phyloP scores from a whole-genome alignment of 148 eudicot genomes.

The Gaultheria prostrata region DNA sequence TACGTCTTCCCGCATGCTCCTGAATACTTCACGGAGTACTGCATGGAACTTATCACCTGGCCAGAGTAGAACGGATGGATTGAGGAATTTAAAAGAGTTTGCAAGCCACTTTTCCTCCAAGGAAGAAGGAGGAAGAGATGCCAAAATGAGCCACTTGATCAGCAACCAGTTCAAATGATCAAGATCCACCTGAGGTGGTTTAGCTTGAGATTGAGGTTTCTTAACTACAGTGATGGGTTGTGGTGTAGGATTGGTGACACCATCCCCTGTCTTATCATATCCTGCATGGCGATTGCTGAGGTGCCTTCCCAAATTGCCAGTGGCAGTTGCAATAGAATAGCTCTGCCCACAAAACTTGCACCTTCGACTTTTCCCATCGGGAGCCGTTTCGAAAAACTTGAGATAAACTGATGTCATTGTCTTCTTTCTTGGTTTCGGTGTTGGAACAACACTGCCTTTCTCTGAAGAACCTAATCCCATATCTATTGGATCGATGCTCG shows the following conservation, averaged over 20 bases:
- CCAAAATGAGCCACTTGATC: slow-evolving; percentile 63
- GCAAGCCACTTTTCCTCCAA: slow-evolving; percentile 65
- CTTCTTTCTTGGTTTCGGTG: slow-evolving; percentile 72
- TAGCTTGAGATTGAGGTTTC: slow-evolving; percentile 55
- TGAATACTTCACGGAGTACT: slow-evolving; percentile 55
- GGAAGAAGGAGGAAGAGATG: slow-evolving; percentile 65
- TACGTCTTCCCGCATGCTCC: slow-evolving; percentile 69
- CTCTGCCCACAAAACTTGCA: slow-evolving; percentile 90
- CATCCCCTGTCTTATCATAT: slow-evolving; percentile 62
- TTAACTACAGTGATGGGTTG: slow-evolving; percentile 41
- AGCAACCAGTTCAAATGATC: slow-evolving; percentile 89
- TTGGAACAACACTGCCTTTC: slow-evolving; percentile 40
- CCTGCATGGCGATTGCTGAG: slow-evolving; percentile 89
- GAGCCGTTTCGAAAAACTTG: slow-evolving; percentile 70
- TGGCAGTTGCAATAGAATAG: slow-evolving; percentile 91
- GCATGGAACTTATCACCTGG: slow-evolving; percentile 53
- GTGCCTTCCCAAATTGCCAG: slow-evolving; percentile 93
- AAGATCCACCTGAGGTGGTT: slow-evolving; percentile 51
- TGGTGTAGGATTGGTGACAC: slow-evolving; percentile 32
- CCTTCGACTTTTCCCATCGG: slow-evolving; percentile 74
- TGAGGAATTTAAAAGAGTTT: slow-evolving; percentile 65
- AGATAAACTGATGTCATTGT: slow-evolving; percentile 86
- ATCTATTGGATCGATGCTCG: slow-evolving; percentile 46
- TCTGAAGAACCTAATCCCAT: slow-evolving; percentile 52
- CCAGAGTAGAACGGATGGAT: slow-evolving; percentile 72